These are phyloP conservation scores for Mycena vitilis DNA, from an alignment of 768 basidiomycete genomes.

Conservation along the genomic window DNA sequence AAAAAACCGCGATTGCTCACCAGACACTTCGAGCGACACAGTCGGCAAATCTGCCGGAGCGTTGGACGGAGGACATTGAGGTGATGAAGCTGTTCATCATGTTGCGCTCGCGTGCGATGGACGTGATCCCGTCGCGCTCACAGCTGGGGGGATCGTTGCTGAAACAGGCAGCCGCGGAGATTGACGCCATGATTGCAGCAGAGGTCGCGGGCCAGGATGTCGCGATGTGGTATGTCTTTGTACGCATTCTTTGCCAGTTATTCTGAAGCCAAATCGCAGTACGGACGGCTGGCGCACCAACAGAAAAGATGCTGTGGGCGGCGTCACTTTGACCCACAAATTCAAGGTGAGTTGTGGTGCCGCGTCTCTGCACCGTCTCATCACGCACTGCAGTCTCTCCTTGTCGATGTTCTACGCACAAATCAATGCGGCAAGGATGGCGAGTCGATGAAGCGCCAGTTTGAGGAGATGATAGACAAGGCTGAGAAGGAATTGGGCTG, in stretches of 20 bases:
- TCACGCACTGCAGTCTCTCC: constrained; percentile 13
- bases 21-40: constrained; percentile 30
- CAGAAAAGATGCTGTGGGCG: constrained; percentile 17
- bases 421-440: constrained; percentile 32
- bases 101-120: constrained; percentile 21
- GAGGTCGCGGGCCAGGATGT: constrained; percentile 27
- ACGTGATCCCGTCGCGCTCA: constrained; percentile 25
- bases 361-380: neutral
- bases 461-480: constrained; percentile 21
- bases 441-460: constrained; percentile 8
- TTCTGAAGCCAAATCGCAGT: neutral
- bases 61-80: constrained; percentile 24
- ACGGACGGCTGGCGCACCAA: constrained; percentile 32
- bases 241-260: neutral
- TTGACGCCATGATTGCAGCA: constrained; percentile 21
- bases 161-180: constrained; percentile 9
- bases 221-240: constrained; percentile 19
- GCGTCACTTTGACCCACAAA: constrained; percentile 20
- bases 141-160: constrained; percentile 24
- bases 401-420: constrained; percentile 12
- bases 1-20: constrained; percentile 18
- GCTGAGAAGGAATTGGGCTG: constrained; percentile 14
- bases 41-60: constrained; percentile 30
- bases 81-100: constrained; percentile 35
- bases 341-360: constrained; percentile 17